Percentiles rank a stretch among this genome's conserved stretches.
These are phyloP conservation scores for Phytophthora tubulina DNA, from an alignment of 352 stramenopile genomes.

Conservation along the genomic window DNA sequence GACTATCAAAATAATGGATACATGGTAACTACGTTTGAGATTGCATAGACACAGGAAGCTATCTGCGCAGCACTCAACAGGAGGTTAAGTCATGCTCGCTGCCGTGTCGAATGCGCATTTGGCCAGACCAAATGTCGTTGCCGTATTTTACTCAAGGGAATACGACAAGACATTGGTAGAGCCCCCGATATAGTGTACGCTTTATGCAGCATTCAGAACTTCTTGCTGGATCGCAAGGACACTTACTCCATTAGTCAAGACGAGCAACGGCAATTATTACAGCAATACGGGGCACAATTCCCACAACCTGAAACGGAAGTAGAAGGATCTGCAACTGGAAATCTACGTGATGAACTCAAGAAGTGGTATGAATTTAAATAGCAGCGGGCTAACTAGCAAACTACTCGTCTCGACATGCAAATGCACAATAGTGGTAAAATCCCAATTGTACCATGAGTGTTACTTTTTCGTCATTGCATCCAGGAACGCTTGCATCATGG, in stretches of 20 bases:
- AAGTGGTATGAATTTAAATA: neutral
- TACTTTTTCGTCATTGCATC: neutral
- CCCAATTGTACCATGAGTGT: no score
- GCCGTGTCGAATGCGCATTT: conserved; percentile 9
- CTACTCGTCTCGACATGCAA: no score
- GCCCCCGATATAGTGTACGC: neutral
- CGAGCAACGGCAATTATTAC: neutral
- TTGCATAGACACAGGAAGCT: neutral
- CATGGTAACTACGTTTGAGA: conserved; percentile 11
- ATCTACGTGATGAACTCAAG: neutral
- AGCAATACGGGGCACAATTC: neutral
- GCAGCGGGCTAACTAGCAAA: no score
- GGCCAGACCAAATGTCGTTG: conserved; percentile 3
- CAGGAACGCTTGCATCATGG: neutral
- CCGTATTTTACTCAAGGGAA: neutral
- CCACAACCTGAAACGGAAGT: neutral
- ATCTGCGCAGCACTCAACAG: conserved; percentile 1
- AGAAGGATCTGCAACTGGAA: neutral
- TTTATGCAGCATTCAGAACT: conserved; percentile 7
- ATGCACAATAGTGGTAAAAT: no score
- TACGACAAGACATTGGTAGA: neutral
- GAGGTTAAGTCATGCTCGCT: neutral
- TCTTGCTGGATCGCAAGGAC: conserved; percentile 1
- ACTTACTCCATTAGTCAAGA: neutral
- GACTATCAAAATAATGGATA: conserved; percentile 10